phyloP scores from a whole-genome alignment of 768 basidiomycete genomes.

The Boletus reticulatus region DNA sequence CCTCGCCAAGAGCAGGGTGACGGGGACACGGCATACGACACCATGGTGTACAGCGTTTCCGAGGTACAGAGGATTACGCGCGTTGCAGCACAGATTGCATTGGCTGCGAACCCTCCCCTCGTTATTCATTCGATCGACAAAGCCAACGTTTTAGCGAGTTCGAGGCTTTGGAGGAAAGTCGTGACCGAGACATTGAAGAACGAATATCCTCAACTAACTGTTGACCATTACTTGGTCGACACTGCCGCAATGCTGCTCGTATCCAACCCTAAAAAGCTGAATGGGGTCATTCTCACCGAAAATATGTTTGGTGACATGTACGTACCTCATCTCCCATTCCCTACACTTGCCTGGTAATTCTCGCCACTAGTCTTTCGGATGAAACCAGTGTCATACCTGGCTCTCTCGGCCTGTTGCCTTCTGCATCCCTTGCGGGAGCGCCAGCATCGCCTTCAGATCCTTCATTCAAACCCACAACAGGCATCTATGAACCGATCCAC shows the following conservation, averaged over 20 bases:
- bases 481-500: constrained; percentile 97
- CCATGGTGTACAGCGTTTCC: constrained; percentile 85
- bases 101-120: constrained; percentile 78
- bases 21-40: constrained; percentile 81
- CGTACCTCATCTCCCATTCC: constrained; percentile 29
- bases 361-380: constrained; percentile 75
- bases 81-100: constrained; percentile 91
- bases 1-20: constrained; percentile 83
- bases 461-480: constrained; percentile 73
- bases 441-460: constrained; percentile 53
- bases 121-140: constrained; percentile 95
- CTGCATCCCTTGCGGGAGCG: constrained; percentile 92
- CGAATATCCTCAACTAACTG: constrained; percentile 84
- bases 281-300: constrained; percentile 93
- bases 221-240: constrained; percentile 94
- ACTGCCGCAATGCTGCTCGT: constrained; percentile 97
- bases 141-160: constrained; percentile 96
- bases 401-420: constrained; percentile 93
- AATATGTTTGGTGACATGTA: constrained; percentile 98
- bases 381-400: constrained; percentile 97
- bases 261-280: constrained; percentile 83
- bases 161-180: constrained; percentile 90
- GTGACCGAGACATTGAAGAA: constrained; percentile 79
- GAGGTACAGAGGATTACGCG: constrained; percentile 95
- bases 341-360: background rate